Evolutionary conservation across 1,284 basidiomycete species (phyloP).

Genomic region (Bondarzewia mesenterica): DNA sequence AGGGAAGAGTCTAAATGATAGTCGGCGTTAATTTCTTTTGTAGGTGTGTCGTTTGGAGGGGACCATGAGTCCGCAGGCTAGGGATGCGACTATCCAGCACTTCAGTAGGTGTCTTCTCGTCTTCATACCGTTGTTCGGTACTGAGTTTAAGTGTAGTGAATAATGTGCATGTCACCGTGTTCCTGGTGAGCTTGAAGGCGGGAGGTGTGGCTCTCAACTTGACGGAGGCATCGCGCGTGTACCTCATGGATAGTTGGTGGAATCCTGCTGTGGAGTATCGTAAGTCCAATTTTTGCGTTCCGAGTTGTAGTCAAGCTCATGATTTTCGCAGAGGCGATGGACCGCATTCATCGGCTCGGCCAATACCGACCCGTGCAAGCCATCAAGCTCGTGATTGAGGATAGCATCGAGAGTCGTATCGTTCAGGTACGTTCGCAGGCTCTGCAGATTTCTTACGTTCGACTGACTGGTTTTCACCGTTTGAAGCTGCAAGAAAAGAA

Average conservation of each 20-base stretch:
- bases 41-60: slow-evolving; percentile 93
- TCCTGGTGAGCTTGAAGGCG: slow-evolving; percentile 93
- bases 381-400: slow-evolving; percentile 91
- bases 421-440: slow-evolving; percentile 42
- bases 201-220: slow-evolving; percentile 93
- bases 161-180: slow-evolving; percentile 91
- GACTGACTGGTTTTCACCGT: slow-evolving; percentile 10
- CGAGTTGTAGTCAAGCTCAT: not conserved
- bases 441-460: not conserved
- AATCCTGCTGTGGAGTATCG: slow-evolving; percentile 82
- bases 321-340: slow-evolving; percentile 81
- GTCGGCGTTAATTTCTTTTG: slow-evolving; percentile 10
- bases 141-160: slow-evolving; percentile 49
- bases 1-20: not conserved
- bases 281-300: slow-evolving; percentile 26
- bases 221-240: slow-evolving; percentile 91
- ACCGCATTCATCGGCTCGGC: slow-evolving; percentile 87
- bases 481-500: slow-evolving; percentile 91
- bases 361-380: slow-evolving; percentile 91
- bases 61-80: slow-evolving; percentile 93
- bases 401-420: slow-evolving; percentile 94
- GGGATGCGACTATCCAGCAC: slow-evolving; percentile 91
- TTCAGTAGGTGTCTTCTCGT: slow-evolving; percentile 57
- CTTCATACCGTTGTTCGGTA: not conserved
- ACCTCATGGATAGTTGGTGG: slow-evolving; percentile 90